Evolutionary conservation across 2,329 filamentous ascomycete species (phyloP).

Genomic region (Fonsecaea pedrosoi): DNA sequence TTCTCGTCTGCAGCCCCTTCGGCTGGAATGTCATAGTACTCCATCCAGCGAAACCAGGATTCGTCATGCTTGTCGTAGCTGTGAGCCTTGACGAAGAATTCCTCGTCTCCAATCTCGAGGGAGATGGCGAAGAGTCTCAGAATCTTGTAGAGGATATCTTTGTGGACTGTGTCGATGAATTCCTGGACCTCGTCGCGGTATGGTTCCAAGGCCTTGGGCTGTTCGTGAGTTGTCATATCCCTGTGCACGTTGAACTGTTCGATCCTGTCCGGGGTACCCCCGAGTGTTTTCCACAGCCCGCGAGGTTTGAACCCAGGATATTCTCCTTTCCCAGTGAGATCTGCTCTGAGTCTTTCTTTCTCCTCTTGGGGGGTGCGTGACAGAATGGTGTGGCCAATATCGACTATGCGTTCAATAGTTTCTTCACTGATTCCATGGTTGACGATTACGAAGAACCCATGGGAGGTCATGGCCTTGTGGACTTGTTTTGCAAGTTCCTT

Average conservation of each 20-base stretch:
- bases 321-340: conserved; percentile 58
- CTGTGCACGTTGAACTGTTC: conserved; percentile 29
- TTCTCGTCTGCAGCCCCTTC: conserved; percentile 54
- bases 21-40: conserved; percentile 56
- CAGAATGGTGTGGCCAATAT: conserved; percentile 66
- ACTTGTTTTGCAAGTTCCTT: conserved; percentile 17
- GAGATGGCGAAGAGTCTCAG: conserved; percentile 67
- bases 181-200: conserved; percentile 63
- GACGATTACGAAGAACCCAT: conserved; percentile 67
- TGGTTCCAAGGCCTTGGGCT: conserved; percentile 42
- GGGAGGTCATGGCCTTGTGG: conserved; percentile 25
- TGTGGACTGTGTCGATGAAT: conserved; percentile 52
- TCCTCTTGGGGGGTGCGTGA: conserved; percentile 64
- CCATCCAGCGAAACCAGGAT: conserved; percentile 68
- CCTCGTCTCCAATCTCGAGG: conserved; percentile 65
- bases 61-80: conserved; percentile 65
- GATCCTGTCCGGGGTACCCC: conserved; percentile 12
- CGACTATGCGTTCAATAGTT: conserved; percentile 66
- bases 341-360: conserved; percentile 56
- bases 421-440: conserved; percentile 67
- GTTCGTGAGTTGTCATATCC: conserved; percentile 17
- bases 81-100: conserved; percentile 63
- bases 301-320: conserved; percentile 65
- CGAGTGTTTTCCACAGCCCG: conserved; percentile 44
- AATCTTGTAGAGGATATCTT: conserved; percentile 44